Conservation (phyloP, 1,284 basidiomycete species). For the Microbotryum silenes-acaulis region DNA sequence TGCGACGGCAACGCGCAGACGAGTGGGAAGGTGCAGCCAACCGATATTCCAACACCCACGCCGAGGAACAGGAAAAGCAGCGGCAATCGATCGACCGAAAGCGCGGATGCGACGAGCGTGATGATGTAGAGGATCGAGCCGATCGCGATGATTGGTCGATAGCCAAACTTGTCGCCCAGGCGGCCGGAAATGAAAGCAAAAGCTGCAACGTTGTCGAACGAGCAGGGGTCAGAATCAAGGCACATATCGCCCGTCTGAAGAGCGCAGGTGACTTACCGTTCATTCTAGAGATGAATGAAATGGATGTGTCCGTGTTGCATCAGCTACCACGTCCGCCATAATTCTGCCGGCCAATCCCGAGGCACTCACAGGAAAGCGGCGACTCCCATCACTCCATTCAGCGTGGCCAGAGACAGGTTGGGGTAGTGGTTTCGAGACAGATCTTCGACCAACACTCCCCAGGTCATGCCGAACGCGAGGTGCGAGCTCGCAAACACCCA, state of each 20-base stretch:
- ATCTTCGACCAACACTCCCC: slow-evolving; percentile 9
- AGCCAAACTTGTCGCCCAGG: slow-evolving; percentile 19
- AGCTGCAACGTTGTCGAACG: neutral
- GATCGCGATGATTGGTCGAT: slow-evolving; percentile 21
- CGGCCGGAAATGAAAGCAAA: slow-evolving; percentile 21
- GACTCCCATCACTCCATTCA: slow-evolving; percentile 11
- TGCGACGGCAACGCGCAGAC: slow-evolving; percentile 15
- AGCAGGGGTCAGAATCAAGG: neutral
- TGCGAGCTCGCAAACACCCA: too few relatives aligned
- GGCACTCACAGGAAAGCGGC: too few relatives aligned
- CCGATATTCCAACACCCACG: slow-evolving; percentile 16
- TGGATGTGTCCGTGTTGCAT: too few relatives aligned
- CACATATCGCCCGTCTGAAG: too few relatives aligned
- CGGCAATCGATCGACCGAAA: slow-evolving; percentile 11
- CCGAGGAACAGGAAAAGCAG: slow-evolving; percentile 29
- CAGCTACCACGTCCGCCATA: too few relatives aligned
- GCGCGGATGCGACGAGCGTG: slow-evolving; percentile 13
- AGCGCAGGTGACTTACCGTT: too few relatives aligned
- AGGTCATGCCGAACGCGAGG: slow-evolving; percentile 15
- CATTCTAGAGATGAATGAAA: too few relatives aligned
- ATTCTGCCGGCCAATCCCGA: too few relatives aligned
- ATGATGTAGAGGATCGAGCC: slow-evolving; percentile 7
- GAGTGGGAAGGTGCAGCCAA: slow-evolving; percentile 16
- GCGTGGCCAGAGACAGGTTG: neutral
- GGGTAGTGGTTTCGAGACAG: slow-evolving; percentile 10